Base-by-base conservation (phyloP, 2,329 filamentous ascomycete genomes). In the Acarospora socialis region DNA sequence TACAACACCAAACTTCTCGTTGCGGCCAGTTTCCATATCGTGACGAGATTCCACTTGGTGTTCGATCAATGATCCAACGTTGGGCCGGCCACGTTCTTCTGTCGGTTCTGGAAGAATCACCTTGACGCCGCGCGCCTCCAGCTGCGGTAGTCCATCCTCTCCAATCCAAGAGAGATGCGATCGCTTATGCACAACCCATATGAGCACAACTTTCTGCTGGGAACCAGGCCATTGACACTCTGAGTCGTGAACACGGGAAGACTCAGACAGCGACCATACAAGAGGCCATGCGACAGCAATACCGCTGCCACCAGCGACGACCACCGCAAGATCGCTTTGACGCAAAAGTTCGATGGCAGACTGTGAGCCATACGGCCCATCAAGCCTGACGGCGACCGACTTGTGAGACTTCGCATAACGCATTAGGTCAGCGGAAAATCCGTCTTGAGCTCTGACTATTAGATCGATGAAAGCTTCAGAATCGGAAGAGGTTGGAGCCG, bases 221-320 rank as follows among this genome's bases (percentile, higher is more conserved):
- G n/a, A n/a, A n/a, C n/a, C n/a, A n/a, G n/a, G n/a, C n/a, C n/a
- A n/a, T n/a, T n/a, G n/a, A n/a, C n/a, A n/a, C 41, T 30, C 28
- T 7, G 41, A 32, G 8, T 45, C 36, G 9, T 36, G 46, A 44
- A 43, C 44, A 0, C 63, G 47, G n/a, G n/a, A n/a, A n/a, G n/a
- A n/a, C n/a, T n/a, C n/a, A n/a, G n/a, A n/a, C 1, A 72, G 47
- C n/a, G 64, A 56, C 56, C 68, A 71, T 1, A 69, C 56, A 2
- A 78, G 53, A 0, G 73, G 72, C 44, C 73, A 75, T 0, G 66
- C 63, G 15, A 77, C 73, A 2, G 72, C 73, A 26, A 78, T 73
- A 4, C 73, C 74, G 17, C 68, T 73, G 0, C 74, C 74, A 3
- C 73, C 73, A 1, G 72, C 72, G 6, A 79, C 55, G 7, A 78